These are phyloP conservation scores for Mortierella sp. DNA, from an alignment of 371 early-diverging fungal genomes.

Conservation along the genomic window DNA sequence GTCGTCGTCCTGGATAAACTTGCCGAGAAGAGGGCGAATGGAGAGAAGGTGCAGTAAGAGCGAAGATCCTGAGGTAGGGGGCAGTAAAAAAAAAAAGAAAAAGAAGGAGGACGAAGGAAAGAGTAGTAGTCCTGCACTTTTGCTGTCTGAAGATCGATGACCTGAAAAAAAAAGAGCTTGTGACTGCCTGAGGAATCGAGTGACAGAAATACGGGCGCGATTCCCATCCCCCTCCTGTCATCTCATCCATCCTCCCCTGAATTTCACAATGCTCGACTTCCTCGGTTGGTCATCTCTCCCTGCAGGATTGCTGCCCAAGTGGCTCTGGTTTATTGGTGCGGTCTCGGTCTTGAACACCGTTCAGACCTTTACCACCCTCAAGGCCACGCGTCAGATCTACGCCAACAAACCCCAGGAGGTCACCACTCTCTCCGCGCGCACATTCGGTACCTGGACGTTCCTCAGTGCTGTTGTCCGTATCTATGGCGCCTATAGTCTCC, in stretches of 20 bases:
- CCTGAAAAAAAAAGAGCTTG: no score
- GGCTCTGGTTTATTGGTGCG: slow-evolving; percentile 75
- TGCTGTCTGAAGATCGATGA: no score
- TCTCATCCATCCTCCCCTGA: neutral
- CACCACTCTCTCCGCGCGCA: slow-evolving; percentile 73
- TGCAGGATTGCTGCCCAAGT: slow-evolving; percentile 72
- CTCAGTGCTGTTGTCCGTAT: slow-evolving; percentile 79
- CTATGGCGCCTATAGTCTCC: slow-evolving; percentile 80
- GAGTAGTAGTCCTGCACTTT: no score
- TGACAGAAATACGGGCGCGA: no score
- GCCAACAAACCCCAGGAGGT: slow-evolving; percentile 70
- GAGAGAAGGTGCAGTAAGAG: no score
- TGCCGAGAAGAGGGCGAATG: no score
- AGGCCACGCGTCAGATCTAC: slow-evolving; percentile 77
- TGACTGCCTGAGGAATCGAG: no score
- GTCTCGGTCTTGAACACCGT: slow-evolving; percentile 80
- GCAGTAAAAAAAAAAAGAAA: no score
- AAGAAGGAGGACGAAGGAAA: no score
- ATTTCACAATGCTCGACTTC: slow-evolving; percentile 48
- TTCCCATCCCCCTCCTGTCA: slow-evolving; percentile 10
- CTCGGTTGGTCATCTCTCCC: slow-evolving; percentile 59
- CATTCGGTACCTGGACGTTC: slow-evolving; percentile 87
- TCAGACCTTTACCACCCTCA: slow-evolving; percentile 75
- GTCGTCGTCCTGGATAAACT: no score
- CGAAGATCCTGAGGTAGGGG: no score